Evolutionary conservation across 176 grass and related monocot species (phyloP).

Genomic region (Canna indica): DNA sequence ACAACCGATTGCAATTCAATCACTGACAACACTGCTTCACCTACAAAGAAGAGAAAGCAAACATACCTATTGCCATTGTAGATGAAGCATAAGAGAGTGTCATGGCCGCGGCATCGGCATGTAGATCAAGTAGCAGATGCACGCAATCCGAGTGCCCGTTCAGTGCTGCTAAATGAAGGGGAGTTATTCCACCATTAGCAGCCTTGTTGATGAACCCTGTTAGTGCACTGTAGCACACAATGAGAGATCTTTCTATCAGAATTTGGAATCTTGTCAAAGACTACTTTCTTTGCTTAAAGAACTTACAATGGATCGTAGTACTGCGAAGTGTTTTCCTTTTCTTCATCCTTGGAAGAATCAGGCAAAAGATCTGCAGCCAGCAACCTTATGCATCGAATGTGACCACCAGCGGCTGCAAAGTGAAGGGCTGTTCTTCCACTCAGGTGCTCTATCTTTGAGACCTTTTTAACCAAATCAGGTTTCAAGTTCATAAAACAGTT

Average conservation of each 20-base stretch:
- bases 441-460: conserved; percentile 40
- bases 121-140: conserved; percentile 76
- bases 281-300: too few relatives aligned
- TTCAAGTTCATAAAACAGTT: background rate
- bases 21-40: background rate
- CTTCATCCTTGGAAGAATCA: conserved; percentile 4
- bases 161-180: conserved; percentile 80
- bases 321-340: background rate
- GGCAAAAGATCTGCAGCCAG: conserved; percentile 33
- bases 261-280: too few relatives aligned
- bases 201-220: conserved; percentile 45
- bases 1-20: background rate
- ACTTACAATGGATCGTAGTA: conserved; percentile 7
- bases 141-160: conserved; percentile 60
- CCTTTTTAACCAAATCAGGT: conserved; percentile 23
- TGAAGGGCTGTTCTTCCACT: conserved; percentile 68
- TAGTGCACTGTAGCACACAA: background rate
- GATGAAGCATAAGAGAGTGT: conserved; percentile 41
- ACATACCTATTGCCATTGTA: conserved; percentile 43
- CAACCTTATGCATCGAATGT: conserved; percentile 53
- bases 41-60: background rate
- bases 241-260: too few relatives aligned
- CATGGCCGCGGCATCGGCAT: conserved; percentile 30
- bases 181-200: conserved; percentile 52
- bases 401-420: conserved; percentile 54